Base-by-base conservation (phyloP, 345 rosid species). In the Populus tremula region DNA sequence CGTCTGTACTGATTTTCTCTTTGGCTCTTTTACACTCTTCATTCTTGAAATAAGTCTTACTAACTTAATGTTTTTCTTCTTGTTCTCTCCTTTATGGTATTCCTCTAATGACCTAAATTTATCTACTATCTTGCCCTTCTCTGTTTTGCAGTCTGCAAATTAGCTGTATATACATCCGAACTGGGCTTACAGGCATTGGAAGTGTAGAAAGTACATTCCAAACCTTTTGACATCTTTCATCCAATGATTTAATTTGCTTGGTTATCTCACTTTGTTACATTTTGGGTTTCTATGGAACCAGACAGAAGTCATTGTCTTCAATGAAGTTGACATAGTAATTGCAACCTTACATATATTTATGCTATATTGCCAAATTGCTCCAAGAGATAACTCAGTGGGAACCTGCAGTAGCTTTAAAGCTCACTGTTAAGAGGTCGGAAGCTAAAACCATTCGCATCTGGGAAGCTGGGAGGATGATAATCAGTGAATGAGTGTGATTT, bases 381-480 rank as follows among this genome's bases (percentile, higher is more conserved):
- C 0, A 11, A n/a, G 61, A 45, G 5, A 56, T 3, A 53, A 25
- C 62, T n/a, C 62, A n/a, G 63, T n/a, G 63, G 63, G 63, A 9
- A 56, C 62, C 62, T 56, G 63, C 63, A n/a, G 27, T 1, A n/a
- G 27, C 63, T 56, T 9, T 56, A 56, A n/a, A 10, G n/a, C 36
- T 25, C 8, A 14, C 21, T 27, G 61, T 49, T 9, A 23, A 18
- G 73, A 16, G 1, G 56, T 67, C 21, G 10, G 70, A 67, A 35
- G 63, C 41, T 13, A 13, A 71, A 33, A 21, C 64, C 4, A 16
- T 29, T 8, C 65, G 1, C 65, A 36, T 21, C 49, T 18, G 36
- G 66, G 29, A 71, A 71, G 35, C n/a, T 2, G 65, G 65, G 64
- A 72, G 31, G 63, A 33, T 53, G 75, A 64, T 41, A 72, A 56